Evolutionary conservation across 1,139 yeast species (phyloP).

Genomic region (Blastobotrys capitulatus): DNA sequence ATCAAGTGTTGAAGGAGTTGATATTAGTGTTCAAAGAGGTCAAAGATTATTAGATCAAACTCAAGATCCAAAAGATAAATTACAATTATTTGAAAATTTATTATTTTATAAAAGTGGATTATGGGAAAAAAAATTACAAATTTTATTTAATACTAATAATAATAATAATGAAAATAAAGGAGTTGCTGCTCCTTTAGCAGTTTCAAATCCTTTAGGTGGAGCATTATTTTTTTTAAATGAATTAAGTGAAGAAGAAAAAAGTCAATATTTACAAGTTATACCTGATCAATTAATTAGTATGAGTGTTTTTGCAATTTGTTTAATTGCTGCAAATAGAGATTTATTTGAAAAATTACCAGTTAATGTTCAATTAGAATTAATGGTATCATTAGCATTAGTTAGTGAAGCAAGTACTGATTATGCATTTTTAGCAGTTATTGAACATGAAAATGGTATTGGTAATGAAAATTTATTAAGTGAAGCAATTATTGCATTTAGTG

Average conservation of each 20-base stretch:
- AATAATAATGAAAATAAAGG: too few species aligned
- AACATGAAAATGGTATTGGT: slow-evolving; percentile 12
- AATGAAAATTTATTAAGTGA: slow-evolving; percentile 15
- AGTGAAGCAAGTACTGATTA: slow-evolving; percentile 16
- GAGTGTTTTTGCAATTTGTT: slow-evolving; percentile 14
- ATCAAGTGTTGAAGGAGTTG: slow-evolving; percentile 16
- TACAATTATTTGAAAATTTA: slow-evolving; percentile 14
- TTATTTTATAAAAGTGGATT: slow-evolving; percentile 14
- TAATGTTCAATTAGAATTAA: slow-evolving; percentile 13
- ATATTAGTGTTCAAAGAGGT: slow-evolving; percentile 18
- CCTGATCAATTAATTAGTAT: slow-evolving; percentile 16
- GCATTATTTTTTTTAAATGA: slow-evolving; percentile 13
- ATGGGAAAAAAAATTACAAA: slow-evolving; percentile 11
- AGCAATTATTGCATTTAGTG: slow-evolving; percentile 15
- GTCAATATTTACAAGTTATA: slow-evolving; percentile 13
- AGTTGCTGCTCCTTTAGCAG: slow-evolving; percentile 14
- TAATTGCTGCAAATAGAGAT: slow-evolving; percentile 13
- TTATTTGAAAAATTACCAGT: slow-evolving; percentile 12
- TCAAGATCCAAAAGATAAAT: slow-evolving; percentile 12
- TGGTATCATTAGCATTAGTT: slow-evolving; percentile 13
- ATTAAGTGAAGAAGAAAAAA: slow-evolving; percentile 8
- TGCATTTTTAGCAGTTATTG: slow-evolving; percentile 15
- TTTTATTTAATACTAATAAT: slow-evolving; percentile 11
- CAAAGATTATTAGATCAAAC: slow-evolving; percentile 15
- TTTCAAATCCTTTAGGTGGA: slow-evolving; percentile 15